These are phyloP conservation scores for Cornus suecica DNA, from an alignment of 148 eudicot genomes.

Conservation along the genomic window DNA sequence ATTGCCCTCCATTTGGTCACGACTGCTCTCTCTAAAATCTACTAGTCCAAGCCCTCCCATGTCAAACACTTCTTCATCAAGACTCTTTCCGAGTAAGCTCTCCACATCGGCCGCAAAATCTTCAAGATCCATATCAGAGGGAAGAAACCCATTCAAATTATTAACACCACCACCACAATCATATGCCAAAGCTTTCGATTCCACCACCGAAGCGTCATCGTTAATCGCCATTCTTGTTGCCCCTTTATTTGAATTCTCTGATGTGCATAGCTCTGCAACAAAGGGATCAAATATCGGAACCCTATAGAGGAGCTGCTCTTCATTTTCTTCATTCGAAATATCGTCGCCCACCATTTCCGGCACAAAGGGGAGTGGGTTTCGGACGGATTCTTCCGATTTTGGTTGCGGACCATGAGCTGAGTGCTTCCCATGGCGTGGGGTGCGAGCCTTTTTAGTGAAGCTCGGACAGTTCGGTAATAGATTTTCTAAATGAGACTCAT, in stretches of 20 bases:
- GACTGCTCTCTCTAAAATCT: slow-evolving; percentile 23
- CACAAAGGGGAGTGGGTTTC: slow-evolving; percentile 36
- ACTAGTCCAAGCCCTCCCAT: slow-evolving; percentile 66
- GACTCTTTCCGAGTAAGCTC: slow-evolving; percentile 68
- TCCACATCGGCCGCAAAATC: slow-evolving; percentile 87
- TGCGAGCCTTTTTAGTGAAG: slow-evolving; percentile 54
- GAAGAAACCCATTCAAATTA: slow-evolving; percentile 36
- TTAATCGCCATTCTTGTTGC: not conserved
- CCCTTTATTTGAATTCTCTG: slow-evolving; percentile 26
- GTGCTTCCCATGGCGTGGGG: slow-evolving; percentile 56
- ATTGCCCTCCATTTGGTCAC: slow-evolving; percentile 8
- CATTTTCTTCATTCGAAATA: slow-evolving; percentile 44
- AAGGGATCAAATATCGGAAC: slow-evolving; percentile 75
- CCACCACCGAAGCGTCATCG: not conserved
- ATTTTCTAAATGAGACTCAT: not conserved
- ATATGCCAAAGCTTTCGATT: slow-evolving; percentile 6
- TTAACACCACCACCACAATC: slow-evolving; percentile 19
- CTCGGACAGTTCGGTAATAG: slow-evolving; percentile 59
- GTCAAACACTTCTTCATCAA: slow-evolving; percentile 57
- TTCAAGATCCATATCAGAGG: slow-evolving; percentile 64
- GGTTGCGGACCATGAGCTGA: not conserved
- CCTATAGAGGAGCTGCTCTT: slow-evolving; percentile 69
- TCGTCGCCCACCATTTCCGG: slow-evolving; percentile 65
- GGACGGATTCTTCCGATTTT: slow-evolving; percentile 16
- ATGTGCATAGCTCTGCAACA: slow-evolving; percentile 32